Evolutionary conservation across 495 filamentous ascomycete species (phyloP), one percentile per base, ranked within the genome.

Genomic region (Podospora pseudopauciseta): DNA sequence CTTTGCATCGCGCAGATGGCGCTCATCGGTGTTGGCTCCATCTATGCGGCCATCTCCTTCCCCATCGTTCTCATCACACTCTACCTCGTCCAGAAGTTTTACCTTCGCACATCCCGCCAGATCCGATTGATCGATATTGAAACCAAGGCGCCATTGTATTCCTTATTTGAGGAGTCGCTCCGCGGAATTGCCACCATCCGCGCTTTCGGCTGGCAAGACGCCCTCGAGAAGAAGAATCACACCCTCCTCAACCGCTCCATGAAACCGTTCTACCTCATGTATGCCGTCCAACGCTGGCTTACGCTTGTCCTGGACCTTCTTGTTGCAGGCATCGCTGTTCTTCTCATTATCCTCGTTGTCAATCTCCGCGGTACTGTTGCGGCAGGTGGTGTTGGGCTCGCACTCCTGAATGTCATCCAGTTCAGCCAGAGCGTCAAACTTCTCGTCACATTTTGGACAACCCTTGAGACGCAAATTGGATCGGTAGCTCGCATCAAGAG

Each of bases 81-180:
- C 5, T 89, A 84, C 67, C 20, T 85, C 34, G 80, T 90, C 5
- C 86, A 89, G 69, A 86, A 84, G 66, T 78, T 84, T 62, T 91
- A 91, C 66, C 80, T 91, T 18, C 83, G 86, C 23, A 91, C 89
- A 5, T 89, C 87, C 2, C 83, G 88, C 4, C 88, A 90, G 69
- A 75, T 91, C 11, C 85, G 89, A 57, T 80, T 87, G 60, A 77
- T 91, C 54, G 88, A 90, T 54, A 78, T 90, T 18, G 87, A 90
- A 75, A 80, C 85, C 27, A 88, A 89, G 73, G 82, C 87, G 3
- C 85, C 88, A 2, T 75, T 90, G 4, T 90, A 86, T 68, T 84
- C 86, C 0, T 81, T 87, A 30, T 89, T 90, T 64, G 80, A 85
- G 49, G 89, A 91, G 60, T 80, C 78, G 0, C 68, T 77, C 16